Conservation (phyloP, 257 asterid species). For the Coffea canephora region DNA sequence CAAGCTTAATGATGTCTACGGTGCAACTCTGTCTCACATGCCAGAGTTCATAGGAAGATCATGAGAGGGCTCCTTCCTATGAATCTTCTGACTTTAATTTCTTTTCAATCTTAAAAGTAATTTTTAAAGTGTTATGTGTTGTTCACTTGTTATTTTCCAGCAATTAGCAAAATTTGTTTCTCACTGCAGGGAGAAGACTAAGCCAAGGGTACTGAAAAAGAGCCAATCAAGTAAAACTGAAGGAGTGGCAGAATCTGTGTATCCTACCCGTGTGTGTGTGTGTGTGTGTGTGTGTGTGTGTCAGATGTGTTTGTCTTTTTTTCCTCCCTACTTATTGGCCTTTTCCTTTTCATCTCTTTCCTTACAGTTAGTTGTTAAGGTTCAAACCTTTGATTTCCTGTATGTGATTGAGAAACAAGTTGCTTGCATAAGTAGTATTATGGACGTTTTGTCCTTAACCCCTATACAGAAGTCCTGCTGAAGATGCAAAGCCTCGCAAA, state of each 20-base stretch:
- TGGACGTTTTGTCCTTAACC: conserved; percentile 47
- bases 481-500: conserved; percentile 59
- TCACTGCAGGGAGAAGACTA: conserved; percentile 34
- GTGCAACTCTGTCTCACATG: background rate
- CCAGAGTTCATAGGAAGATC: background rate
- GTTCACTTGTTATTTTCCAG: background rate
- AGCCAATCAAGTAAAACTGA: conserved; percentile 29
- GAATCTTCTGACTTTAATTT: background rate
- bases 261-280: conserved; percentile 17
- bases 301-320: background rate
- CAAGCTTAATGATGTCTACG: background rate
- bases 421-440: background rate
- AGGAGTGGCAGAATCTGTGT: conserved; percentile 31
- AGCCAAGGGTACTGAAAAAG: conserved; percentile 33
- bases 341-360: background rate
- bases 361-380: background rate
- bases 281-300: background rate
- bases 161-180: conserved; percentile 19
- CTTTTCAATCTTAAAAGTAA: background rate
- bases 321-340: background rate
- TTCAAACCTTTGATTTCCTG: background rate
- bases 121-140: background rate
- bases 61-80: conserved; percentile 4
- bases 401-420: background rate
- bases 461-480: conserved; percentile 57